Percentiles rank a stretch among this genome's conserved stretches.
Evolutionary conservation across 2,329 filamentous ascomycete species (phyloP).

Genomic region (Calonectria pauciramosa): DNA sequence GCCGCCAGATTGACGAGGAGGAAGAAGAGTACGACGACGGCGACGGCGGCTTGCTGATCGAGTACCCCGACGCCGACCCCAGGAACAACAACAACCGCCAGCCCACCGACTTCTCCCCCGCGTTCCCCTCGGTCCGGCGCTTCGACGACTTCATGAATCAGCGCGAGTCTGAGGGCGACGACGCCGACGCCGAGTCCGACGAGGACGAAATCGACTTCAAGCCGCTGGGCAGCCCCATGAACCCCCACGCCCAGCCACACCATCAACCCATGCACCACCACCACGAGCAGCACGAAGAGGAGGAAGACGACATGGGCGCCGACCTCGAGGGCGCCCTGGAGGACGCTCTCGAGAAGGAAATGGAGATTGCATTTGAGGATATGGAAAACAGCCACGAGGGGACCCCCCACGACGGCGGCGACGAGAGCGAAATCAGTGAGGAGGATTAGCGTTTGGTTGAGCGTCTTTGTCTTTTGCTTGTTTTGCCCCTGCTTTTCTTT

Average conservation of each 20-base stretch:
- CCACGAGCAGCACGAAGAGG: conserved; percentile 19
- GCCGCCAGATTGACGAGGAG: conserved; percentile 58
- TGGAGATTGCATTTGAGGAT: conserved; percentile 65
- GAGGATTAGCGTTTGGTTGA: conserved; percentile 64
- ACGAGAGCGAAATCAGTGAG: conserved; percentile 77
- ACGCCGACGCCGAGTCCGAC: conserved; percentile 62
- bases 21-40: conserved; percentile 70
- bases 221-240: conserved; percentile 68
- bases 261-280: conserved; percentile 45
- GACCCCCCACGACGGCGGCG: conserved; percentile 59
- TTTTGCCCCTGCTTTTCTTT: not conserved
- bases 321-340: conserved; percentile 44
- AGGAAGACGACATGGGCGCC: conserved; percentile 48
- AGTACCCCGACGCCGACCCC: conserved; percentile 68
- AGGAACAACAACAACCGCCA: conserved; percentile 40
- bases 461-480: not conserved
- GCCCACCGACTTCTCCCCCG: conserved; percentile 62
- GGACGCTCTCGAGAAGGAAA: conserved; percentile 62
- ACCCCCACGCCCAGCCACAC: conserved; percentile 48
- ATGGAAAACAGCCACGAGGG: conserved; percentile 68
- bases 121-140: conserved; percentile 61
- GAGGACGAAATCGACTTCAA: conserved; percentile 65
- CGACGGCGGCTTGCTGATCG: conserved; percentile 69
- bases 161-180: conserved; percentile 61
- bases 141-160: conserved; percentile 68